Conservation (phyloP, 2,329 filamentous ascomycete species). For the Aspergillus candidus region DNA sequence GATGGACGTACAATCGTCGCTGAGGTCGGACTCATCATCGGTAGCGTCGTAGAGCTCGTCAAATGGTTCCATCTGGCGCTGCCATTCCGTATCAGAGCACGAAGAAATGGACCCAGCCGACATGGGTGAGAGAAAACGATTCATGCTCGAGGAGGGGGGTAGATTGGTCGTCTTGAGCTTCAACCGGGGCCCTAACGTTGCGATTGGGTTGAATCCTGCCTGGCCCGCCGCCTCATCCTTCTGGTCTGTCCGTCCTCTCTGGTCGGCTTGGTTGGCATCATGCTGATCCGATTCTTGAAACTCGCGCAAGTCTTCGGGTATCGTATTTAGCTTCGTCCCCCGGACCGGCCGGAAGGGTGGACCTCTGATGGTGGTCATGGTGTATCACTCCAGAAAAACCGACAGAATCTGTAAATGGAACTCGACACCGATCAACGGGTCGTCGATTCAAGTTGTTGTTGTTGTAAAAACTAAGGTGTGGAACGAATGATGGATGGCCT, state of each 20-base stretch:
- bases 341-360: slow-evolving; percentile 53
- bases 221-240: no score
- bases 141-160: slow-evolving; percentile 17
- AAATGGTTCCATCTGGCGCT: slow-evolving; percentile 63
- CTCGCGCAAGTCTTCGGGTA: slow-evolving; percentile 52
- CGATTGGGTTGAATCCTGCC: slow-evolving; percentile 4
- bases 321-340: slow-evolving; percentile 56
- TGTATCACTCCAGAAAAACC: slow-evolving; percentile 28
- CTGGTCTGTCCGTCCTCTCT: no score
- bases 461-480: slow-evolving; percentile 11
- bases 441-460: slow-evolving; percentile 5
- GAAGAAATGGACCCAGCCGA: slow-evolving; percentile 29
- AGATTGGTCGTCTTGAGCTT: slow-evolving; percentile 30
- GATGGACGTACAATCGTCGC: slow-evolving; percentile 43
- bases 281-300: slow-evolving; percentile 14
- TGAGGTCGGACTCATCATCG: slow-evolving; percentile 63
- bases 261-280: no score
- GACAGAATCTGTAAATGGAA: slow-evolving; percentile 23
- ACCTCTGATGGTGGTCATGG: slow-evolving; percentile 47
- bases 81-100: slow-evolving; percentile 55
- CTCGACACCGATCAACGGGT: slow-evolving; percentile 31
- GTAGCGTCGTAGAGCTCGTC: slow-evolving; percentile 85
- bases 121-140: slow-evolving; percentile 27
- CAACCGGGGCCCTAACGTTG: slow-evolving; percentile 23
- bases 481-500: slow-evolving; percentile 21